Conservation (phyloP, 768 basidiomycete species). For the Saitozyma podzolica region DNA sequence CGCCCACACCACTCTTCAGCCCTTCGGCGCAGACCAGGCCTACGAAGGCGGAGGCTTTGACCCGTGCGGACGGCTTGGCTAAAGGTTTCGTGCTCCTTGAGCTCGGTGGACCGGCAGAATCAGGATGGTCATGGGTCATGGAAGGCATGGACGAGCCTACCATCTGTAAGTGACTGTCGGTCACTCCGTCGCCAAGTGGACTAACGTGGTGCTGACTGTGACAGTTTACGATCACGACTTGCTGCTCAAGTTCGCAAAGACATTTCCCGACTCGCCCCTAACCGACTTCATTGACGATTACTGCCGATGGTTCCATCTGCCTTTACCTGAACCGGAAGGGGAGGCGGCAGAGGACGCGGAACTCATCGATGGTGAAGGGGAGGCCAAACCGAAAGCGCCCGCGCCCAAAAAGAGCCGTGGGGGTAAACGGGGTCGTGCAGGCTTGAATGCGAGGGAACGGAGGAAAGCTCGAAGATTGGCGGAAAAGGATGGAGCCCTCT, state of each 20-base stretch:
- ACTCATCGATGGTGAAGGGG: not conserved
- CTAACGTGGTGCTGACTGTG: not conserved
- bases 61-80: conserved; percentile 70
- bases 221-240: conserved; percentile 59
- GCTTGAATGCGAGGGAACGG: conserved; percentile 36
- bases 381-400: conserved; percentile 10
- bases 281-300: conserved; percentile 66
- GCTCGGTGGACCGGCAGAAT: conserved; percentile 64
- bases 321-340: conserved; percentile 54
- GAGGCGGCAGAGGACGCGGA: conserved; percentile 51
- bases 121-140: conserved; percentile 76
- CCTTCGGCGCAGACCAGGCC: conserved; percentile 56
- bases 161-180: conserved; percentile 59
- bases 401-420: conserved; percentile 12
- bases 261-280: conserved; percentile 67
- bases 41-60: conserved; percentile 55
- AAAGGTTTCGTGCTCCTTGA: conserved; percentile 72
- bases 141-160: conserved; percentile 70
- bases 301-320: conserved; percentile 63
- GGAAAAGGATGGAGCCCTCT: conserved; percentile 33
- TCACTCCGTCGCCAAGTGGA: not conserved
- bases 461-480: conserved; percentile 36
- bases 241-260: conserved; percentile 62
- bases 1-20: conserved; percentile 55
- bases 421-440: conserved; percentile 8